These are phyloP conservation scores for Penicillium cinerascens DNA, from an alignment of 495 filamentous ascomycete genomes.

Conservation along the genomic window DNA sequence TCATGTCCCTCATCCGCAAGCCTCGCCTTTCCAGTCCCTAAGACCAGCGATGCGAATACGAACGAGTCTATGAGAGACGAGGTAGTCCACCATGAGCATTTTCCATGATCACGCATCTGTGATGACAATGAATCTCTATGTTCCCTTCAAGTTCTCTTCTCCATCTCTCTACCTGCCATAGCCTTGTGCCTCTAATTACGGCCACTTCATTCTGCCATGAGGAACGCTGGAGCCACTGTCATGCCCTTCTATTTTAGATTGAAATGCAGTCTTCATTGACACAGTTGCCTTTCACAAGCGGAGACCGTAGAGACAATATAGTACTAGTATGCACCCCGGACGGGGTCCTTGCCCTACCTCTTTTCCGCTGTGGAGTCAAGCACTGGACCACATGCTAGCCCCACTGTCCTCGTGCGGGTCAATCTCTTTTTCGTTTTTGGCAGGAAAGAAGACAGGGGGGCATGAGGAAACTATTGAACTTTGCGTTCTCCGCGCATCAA, in stretches of 20 bases:
- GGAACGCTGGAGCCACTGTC: not conserved
- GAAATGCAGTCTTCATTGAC: constrained; percentile 28
- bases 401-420: not conserved
- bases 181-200: constrained; percentile 2
- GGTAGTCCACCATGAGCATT: constrained; percentile 10
- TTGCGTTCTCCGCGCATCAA: constrained; percentile 2
- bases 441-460: not conserved
- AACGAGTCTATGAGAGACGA: constrained; percentile 17
- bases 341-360: constrained; percentile 4
- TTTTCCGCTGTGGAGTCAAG: constrained; percentile 3
- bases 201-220: not conserved
- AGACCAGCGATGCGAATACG: constrained; percentile 11
- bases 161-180: not conserved
- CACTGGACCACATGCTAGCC: not conserved
- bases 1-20: not conserved
- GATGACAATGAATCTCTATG: constrained; percentile 16
- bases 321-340: not conserved
- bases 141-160: not conserved
- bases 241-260: constrained; percentile 17
- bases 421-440: not conserved
- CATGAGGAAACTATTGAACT: constrained; percentile 5
- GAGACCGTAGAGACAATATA: no score
- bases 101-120: constrained; percentile 3
- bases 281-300: not conserved
- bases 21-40: constrained; percentile 3